Base-by-base conservation (phyloP, 2,329 filamentous ascomycete genomes). In the Rhinocladiella similis region DNA sequence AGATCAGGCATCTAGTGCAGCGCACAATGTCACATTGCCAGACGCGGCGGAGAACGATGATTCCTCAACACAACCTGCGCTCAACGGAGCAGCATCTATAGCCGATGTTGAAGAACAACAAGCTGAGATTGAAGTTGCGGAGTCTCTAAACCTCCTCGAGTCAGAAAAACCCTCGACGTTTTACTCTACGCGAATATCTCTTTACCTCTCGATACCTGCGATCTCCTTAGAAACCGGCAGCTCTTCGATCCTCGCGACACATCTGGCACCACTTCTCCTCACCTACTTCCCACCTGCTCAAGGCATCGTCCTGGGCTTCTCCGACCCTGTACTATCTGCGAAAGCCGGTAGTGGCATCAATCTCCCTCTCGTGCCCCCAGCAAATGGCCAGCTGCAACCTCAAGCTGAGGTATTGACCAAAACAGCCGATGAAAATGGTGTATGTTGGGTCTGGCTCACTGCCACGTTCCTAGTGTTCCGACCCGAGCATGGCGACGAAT, bases 401-500 rank as follows among this genome's bases (percentile, higher is more conserved):
- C 68, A 72, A 64, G 69, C 70, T n/a, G 65, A 74, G 36, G 74
- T 74, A 0, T 68, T 76, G 35, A 72, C 75, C n/a, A 66, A 66
- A 35, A 71, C 74, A 2, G 72, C 89, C 39, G 86, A 90, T 73
- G 94, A 97, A 73, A 95, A 92, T 69, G 90, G 89, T 6, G 90
- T 91, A 20, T 87, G 87, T 19, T 97, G 89, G 68, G 84, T 90
- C 47, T 97, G 93, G 87, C 83, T 96, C 19, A 96, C 91, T 0
- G 91, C 88, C 1, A 91, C 95, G 19, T 88, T 96, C 60, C 80
- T 95, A 43, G 76, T 97, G 16, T 95, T 96, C 70, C 83, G 88
- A 29, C 93, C 94, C 0, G 78, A 81, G 51, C 83, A 83, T 45
- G 89, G 90, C 35, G 84, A 86, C 7, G 85, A 82, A 73, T 82